These are phyloP conservation scores for Ceratobasidium sp. DNA, from an alignment of 1,284 basidiomycete species.

Conservation along the genomic window DNA sequence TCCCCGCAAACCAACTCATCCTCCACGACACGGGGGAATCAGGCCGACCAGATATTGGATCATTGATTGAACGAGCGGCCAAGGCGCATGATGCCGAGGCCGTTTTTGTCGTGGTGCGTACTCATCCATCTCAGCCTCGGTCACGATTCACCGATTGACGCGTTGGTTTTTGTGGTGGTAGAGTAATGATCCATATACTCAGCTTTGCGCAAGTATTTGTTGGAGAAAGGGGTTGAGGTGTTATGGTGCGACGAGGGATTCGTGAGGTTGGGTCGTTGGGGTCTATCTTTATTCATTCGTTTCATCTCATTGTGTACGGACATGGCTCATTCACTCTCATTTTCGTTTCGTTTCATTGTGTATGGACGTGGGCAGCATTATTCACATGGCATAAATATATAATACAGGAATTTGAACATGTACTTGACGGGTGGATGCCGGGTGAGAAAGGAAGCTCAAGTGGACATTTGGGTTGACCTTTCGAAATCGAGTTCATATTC, in stretches of 20 bases:
- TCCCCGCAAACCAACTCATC: conserved; percentile 20
- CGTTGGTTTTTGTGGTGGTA: neutral
- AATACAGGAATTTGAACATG: neutral
- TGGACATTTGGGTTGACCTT: no score
- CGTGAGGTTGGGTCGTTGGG: neutral
- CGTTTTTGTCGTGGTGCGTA: conserved; percentile 32
- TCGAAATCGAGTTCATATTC: no score
- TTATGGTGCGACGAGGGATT: conserved; percentile 32
- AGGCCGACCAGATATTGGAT: conserved; percentile 33
- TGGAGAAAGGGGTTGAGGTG: conserved; percentile 40
- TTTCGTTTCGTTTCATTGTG: neutral
- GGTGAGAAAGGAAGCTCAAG: no score
- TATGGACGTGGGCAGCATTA: neutral
- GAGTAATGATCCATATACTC: conserved; percentile 23
- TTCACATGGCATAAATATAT: neutral
- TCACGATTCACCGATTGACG: neutral
- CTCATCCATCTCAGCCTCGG: neutral
- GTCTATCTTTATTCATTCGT: neutral
- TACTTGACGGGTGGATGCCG: neutral
- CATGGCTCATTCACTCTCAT: no score
- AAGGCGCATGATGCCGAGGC: conserved; percentile 34
- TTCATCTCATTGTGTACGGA: neutral
- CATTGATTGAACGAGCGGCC: conserved; percentile 32
- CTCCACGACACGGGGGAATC: conserved; percentile 34
- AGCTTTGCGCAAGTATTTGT: conserved; percentile 28